Percentiles rank a stretch among this genome's conserved stretches.
Conservation (phyloP, 2,329 filamentous ascomycete species). For the Penicillium sp. region DNA sequence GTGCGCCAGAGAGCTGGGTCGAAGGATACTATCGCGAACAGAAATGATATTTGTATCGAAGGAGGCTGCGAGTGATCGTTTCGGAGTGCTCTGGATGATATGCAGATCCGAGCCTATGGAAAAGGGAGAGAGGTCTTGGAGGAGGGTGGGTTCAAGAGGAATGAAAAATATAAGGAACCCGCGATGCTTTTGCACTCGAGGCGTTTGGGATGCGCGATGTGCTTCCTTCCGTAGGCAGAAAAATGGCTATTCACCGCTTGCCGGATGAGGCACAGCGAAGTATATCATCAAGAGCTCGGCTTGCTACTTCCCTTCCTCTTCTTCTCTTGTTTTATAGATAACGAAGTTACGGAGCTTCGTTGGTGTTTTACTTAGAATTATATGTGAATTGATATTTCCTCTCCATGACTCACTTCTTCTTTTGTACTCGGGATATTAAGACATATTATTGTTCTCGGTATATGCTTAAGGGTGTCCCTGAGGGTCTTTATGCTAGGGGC, state of each 20-base stretch:
- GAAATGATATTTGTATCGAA: not conserved
- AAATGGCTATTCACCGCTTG: conserved; percentile 14
- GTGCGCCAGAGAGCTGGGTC: conserved; percentile 19
- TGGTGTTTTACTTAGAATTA: not conserved
- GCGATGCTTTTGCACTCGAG: conserved; percentile 7
- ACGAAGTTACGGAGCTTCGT: not conserved
- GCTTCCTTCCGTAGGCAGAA: conserved; percentile 16
- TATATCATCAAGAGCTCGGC: not conserved
- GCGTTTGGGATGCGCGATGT: conserved; percentile 19
- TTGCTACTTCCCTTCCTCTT: not conserved
- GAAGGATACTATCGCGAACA: not conserved
- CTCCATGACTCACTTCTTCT: too few relatives aligned
- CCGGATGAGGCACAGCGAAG: not conserved
- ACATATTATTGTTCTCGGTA: too few relatives aligned
- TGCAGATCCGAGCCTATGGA: not conserved
- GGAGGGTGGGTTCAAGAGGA: conserved; percentile 6
- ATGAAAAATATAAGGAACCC: conserved; percentile 15
- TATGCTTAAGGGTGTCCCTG: too few relatives aligned
- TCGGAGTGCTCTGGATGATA: not conserved
- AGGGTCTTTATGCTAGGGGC: too few relatives aligned
- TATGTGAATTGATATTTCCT: too few relatives aligned
- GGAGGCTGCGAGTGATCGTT: not conserved
- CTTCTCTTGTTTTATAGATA: not conserved
- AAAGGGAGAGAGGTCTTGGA: not conserved
- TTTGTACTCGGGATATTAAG: too few relatives aligned